Evolutionary conservation across 2,329 filamentous ascomycete species (phyloP).

Genomic region (Ambrosiella beaveri): DNA sequence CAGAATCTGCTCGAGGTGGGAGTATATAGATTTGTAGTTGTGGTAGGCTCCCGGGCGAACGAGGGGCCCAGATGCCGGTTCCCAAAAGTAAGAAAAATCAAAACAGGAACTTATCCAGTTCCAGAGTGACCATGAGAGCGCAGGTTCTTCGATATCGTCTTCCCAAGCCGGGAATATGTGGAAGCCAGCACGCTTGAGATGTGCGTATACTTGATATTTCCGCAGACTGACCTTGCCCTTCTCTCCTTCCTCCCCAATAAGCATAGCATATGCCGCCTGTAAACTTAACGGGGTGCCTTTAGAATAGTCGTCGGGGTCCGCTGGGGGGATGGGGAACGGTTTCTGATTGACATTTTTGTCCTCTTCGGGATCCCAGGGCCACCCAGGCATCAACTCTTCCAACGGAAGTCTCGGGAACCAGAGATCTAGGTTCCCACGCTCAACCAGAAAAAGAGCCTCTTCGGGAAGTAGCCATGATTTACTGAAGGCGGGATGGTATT

Average conservation of each 20-base stretch:
- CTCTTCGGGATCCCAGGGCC: slow-evolving; percentile 13
- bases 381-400: slow-evolving; percentile 28
- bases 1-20: slow-evolving; percentile 55
- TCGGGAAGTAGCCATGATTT: slow-evolving; percentile 77
- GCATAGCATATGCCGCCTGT: slow-evolving; percentile 73
- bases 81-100: slow-evolving; percentile 14
- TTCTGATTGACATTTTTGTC: slow-evolving; percentile 16
- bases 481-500: slow-evolving; percentile 33
- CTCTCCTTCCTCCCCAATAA: slow-evolving; percentile 54
- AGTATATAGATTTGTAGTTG: slow-evolving; percentile 55
- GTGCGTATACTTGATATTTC: slow-evolving; percentile 74
- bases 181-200: slow-evolving; percentile 70
- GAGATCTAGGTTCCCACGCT: slow-evolving; percentile 73
- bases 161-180: slow-evolving; percentile 52
- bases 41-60: slow-evolving; percentile 48
- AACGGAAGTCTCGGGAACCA: slow-evolving; percentile 55
- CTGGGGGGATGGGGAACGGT: slow-evolving; percentile 14
- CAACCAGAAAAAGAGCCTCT: slow-evolving; percentile 76
- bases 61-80: slow-evolving; percentile 32
- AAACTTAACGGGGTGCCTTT: slow-evolving; percentile 70
- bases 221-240: slow-evolving; percentile 49
- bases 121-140: slow-evolving; percentile 23
- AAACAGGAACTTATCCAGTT: slow-evolving; percentile 37
- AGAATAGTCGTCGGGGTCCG: slow-evolving; percentile 30
- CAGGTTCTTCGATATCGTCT: slow-evolving; percentile 13